Evolutionary conservation across 139 green algal genomes (phyloP).

Genomic region (Chlamydomonas eustigma): DNA sequence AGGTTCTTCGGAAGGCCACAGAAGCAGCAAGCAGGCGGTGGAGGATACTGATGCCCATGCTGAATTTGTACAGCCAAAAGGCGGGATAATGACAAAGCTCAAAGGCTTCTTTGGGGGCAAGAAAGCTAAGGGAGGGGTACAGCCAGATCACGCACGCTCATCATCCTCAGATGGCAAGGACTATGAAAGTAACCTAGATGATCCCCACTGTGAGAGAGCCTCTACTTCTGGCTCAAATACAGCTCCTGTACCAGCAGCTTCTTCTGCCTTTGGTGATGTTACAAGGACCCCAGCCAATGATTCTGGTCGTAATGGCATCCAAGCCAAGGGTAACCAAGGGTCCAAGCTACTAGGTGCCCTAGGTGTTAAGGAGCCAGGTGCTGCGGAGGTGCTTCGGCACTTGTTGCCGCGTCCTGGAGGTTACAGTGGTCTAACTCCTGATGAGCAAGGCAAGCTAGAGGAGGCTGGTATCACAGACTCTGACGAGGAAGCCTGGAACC

Average conservation of each 20-base stretch:
- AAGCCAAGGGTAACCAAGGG: not conserved
- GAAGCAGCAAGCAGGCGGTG: no score
- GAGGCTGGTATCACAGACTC: not conserved
- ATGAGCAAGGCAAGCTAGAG: not conserved
- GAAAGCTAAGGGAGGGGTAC: not conserved
- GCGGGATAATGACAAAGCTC: not conserved
- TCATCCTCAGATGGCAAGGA: not conserved
- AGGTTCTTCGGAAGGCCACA: no score
- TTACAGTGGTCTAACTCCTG: not conserved
- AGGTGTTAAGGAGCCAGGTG: not conserved
- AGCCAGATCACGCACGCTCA: not conserved
- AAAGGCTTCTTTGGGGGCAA: not conserved
- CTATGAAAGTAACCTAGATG: no score
- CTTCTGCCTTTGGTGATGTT: not conserved
- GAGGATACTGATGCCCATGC: no score
- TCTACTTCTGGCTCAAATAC: no score
- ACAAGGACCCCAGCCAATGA: not conserved
- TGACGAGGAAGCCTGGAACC: not conserved
- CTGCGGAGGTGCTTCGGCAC: not conserved
- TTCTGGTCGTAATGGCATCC: no score
- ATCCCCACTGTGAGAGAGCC: no score
- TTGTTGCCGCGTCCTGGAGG: not conserved
- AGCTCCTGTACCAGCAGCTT: not conserved
- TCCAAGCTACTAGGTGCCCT: not conserved
- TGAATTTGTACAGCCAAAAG: no score